These are phyloP conservation scores for Erigeron philadelphicus DNA, from an alignment of 140 eudicot genomes.

Conservation along the genomic window DNA sequence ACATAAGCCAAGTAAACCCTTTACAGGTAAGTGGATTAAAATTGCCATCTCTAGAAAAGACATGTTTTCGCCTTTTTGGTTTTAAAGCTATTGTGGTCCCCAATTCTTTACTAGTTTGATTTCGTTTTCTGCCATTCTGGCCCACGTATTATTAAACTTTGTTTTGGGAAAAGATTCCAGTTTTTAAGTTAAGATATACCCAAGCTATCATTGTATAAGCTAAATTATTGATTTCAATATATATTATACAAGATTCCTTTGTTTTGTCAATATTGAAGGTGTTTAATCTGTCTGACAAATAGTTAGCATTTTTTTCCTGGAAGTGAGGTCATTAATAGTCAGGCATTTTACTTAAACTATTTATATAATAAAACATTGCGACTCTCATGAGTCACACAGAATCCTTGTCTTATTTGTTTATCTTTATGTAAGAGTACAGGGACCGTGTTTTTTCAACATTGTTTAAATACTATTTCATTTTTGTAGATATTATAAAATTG, in stretches of 20 bases:
- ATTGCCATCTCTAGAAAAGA: background rate
- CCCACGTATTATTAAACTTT: background rate
- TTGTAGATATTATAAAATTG: slow-evolving; percentile 67
- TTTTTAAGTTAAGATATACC: background rate
- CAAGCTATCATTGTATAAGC: background rate
- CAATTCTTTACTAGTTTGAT: background rate
- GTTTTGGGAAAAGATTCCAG: background rate
- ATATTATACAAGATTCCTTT: background rate
- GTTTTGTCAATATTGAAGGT: background rate
- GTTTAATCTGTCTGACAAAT: background rate
- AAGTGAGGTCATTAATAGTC: too few species aligned
- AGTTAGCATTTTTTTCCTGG: too few species aligned
- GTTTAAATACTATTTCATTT: slow-evolving; percentile 14
- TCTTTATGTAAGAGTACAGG: background rate
- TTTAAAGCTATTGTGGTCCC: background rate
- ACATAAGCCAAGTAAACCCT: background rate
- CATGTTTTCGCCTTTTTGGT: background rate
- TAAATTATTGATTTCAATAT: background rate
- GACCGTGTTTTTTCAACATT: background rate
- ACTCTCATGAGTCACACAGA: background rate
- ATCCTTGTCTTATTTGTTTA: slow-evolving; percentile 6
- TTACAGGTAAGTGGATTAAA: background rate
- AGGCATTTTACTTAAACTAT: background rate
- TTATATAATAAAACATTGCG: background rate
- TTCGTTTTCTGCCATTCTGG: background rate